Conservation (phyloP, 768 basidiomycete genomes). For the Trametes villosa region DNA sequence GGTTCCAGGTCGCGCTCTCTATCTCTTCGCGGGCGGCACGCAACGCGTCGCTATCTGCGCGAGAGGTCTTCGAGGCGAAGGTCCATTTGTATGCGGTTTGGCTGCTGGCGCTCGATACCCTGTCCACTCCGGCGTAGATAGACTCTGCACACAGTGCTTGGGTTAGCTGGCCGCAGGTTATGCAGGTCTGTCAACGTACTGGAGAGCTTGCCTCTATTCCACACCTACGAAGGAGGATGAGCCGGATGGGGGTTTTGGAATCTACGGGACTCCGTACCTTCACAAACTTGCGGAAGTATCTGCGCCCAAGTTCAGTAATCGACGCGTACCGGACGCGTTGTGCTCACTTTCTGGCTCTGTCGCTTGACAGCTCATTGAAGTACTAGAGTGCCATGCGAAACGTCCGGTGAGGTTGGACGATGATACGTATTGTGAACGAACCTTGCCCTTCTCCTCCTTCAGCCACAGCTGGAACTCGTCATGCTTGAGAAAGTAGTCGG, state of each 20-base stretch:
- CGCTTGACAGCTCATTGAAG: constrained; percentile 83
- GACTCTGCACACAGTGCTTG: constrained; percentile 43
- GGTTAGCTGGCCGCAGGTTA: background rate
- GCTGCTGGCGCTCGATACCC: constrained; percentile 59
- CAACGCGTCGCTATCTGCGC: constrained; percentile 63
- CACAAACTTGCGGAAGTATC: constrained; percentile 93
- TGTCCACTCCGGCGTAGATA: constrained; percentile 65
- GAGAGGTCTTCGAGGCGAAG: constrained; percentile 69
- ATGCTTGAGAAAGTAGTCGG: constrained; percentile 89
- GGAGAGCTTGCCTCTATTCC: constrained; percentile 80
- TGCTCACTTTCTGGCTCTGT: constrained; percentile 74
- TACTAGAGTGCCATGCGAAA: constrained; percentile 56
- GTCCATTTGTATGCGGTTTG: constrained; percentile 90
- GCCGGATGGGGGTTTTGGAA: constrained; percentile 13
- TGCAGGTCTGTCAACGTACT: constrained; percentile 44
- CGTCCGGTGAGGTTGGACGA: no score
- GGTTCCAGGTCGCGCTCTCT: constrained; percentile 46
- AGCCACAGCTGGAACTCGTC: constrained; percentile 89
- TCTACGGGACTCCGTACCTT: constrained; percentile 49
- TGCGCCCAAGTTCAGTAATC: constrained; percentile 42
- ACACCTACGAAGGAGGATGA: constrained; percentile 51
- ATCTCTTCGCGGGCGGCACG: constrained; percentile 64
- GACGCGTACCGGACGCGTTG: constrained; percentile 21
- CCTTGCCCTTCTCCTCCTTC: constrained; percentile 70
- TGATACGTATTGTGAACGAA: constrained; percentile 31